phyloP scores from a whole-genome alignment of 331 rosid genomes.

The Dryas integrifolia region DNA sequence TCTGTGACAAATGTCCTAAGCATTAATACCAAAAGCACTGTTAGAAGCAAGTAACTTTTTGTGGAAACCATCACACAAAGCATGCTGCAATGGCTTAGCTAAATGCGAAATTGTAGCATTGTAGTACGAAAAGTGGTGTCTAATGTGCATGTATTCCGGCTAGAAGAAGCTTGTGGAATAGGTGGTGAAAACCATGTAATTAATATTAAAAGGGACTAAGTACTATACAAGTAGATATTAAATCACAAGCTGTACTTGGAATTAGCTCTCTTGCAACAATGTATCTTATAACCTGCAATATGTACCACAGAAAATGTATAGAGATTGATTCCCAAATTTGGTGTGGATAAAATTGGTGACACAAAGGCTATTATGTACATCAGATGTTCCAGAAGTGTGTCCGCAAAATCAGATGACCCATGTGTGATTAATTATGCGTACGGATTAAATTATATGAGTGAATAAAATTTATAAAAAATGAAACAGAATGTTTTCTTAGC shows the following conservation, averaged over 20 bases:
- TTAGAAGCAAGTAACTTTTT: not conserved
- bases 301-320: constrained; percentile 25
- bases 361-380: constrained; percentile 23
- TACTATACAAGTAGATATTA: not conserved
- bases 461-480: constrained; percentile 14
- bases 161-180: constrained; percentile 12
- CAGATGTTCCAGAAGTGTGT: constrained; percentile 30
- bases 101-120: not conserved
- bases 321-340: constrained; percentile 40
- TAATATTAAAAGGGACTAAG: not conserved
- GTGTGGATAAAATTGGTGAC: constrained; percentile 37
- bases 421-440: constrained; percentile 18
- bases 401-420: constrained; percentile 43
- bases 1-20: not conserved
- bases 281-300: no score
- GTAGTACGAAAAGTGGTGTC: not conserved
- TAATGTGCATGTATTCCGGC: not conserved
- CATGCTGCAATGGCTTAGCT: not conserved
- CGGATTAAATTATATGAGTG: constrained; percentile 12
- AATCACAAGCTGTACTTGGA: constrained; percentile 1
- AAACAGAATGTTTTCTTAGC: constrained; percentile 53
- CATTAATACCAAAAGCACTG: not conserved
- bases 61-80: not conserved
- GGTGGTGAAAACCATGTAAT: constrained; percentile 2
- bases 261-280: not conserved